Evolutionary conservation across 148 eudicot species (phyloP), one percentile per base, ranked within the genome.

Genomic region (Camellia lanceoleosa): DNA sequence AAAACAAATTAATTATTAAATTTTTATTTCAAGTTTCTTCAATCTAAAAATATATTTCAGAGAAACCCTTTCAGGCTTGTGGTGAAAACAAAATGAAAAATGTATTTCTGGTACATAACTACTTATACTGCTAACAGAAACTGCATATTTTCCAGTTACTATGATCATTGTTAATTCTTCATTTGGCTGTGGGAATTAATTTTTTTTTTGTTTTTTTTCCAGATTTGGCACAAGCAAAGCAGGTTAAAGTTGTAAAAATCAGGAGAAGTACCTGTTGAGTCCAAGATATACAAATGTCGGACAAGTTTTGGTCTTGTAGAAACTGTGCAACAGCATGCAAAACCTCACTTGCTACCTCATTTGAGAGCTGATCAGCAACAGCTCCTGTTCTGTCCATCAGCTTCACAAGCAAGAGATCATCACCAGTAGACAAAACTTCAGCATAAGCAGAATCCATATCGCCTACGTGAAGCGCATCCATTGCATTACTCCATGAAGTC

Each of bases 401-500:
- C 85, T 97, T 97, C 82, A 90, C 93, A 77, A 94, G 98, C 86
- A 94, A 88, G 81, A 88, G 77, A 84, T 94, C 98, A 78, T 92
- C 98, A 19, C 95, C 92, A 20, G 91, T 91, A 63, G 97, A 88
- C 82, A 97, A 80, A 62, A 97, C 97, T 83, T 92, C 95, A 63
- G 93, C 94, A 89, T 89, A 94, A 41, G 99, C 99, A 13, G 92
- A 77, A 84, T 97, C 97, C 89, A 94, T 80, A 81, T 94, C 98
- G 71, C 98, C 98, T 54, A 72, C 88, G 79, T 92, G 90, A 81
- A 94, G 83, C 66, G 98, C 98, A 83, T 93, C 98, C 97, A 94
- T 97, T 66, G 99, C 97, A 80, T 97, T 94, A 76, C 89, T 88
- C 99, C 99, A 97, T n/a, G 92, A 86, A 76, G 89, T 90, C 97